Conservation (phyloP, 2,329 filamentous ascomycete species). For the Trichoderma asperellum region DNA sequence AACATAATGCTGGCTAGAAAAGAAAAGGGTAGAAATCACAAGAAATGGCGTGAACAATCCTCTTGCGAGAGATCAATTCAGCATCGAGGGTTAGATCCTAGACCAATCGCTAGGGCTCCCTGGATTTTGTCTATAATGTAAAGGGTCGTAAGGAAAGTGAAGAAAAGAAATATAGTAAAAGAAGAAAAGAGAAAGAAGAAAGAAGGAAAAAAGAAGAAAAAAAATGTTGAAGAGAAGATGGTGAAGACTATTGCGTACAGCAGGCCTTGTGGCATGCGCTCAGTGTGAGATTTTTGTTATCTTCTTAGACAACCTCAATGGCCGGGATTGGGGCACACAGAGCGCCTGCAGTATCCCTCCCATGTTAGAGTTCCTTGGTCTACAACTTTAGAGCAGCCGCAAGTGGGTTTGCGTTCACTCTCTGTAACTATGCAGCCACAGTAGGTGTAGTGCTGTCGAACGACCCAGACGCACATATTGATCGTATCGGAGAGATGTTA, state of each 20-base stretch:
- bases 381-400: conserved; percentile 37
- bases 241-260: background rate
- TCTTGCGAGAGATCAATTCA: conserved; percentile 17
- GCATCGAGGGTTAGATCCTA: conserved; percentile 1
- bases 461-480: conserved; percentile 44
- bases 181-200: conserved; percentile 22
- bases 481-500: background rate
- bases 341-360: conserved; percentile 41
- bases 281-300: background rate
- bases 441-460: conserved; percentile 39
- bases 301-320: conserved; percentile 21
- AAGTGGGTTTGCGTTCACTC: conserved; percentile 38
- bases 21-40: background rate
- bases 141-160: conserved; percentile 7
- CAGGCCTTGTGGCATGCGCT: background rate
- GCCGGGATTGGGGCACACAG: conserved; percentile 40
- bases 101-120: background rate
- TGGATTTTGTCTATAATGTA: conserved; percentile 20
- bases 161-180: conserved; percentile 8
- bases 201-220: conserved; percentile 5
- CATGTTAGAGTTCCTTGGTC: conserved; percentile 39
- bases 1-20: background rate
- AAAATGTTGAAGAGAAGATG: too few relatives aligned
- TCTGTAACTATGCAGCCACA: conserved; percentile 41
- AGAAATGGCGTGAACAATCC: conserved; percentile 3